Evolutionary conservation across 768 basidiomycete genomes (phyloP).

Genomic region (Fistulinella prunicolor): DNA sequence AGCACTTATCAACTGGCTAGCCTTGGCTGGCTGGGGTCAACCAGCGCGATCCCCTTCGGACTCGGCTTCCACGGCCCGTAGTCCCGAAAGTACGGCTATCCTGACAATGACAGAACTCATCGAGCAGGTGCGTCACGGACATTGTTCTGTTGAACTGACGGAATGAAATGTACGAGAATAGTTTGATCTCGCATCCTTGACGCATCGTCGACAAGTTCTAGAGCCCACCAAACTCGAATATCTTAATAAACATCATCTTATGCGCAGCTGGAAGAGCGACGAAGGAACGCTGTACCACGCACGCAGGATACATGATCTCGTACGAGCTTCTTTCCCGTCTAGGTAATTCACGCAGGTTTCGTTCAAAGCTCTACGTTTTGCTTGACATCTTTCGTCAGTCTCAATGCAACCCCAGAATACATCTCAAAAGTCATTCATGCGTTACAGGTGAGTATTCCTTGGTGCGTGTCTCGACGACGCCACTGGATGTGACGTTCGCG

Average conservation of each 20-base stretch:
- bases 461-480: not conserved
- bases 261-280: constrained; percentile 48
- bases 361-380: not conserved
- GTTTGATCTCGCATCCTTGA: constrained; percentile 77
- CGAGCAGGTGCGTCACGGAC: constrained; percentile 43
- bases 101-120: constrained; percentile 67
- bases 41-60: constrained; percentile 34
- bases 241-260: constrained; percentile 85
- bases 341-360: constrained; percentile 39
- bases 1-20: constrained; percentile 90
- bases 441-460: constrained; percentile 46
- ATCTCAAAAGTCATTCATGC: constrained; percentile 61
- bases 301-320: constrained; percentile 45
- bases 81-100: constrained; percentile 64
- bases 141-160: not conserved
- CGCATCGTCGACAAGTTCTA: constrained; percentile 80
- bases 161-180: constrained; percentile 22
- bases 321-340: constrained; percentile 56
- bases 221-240: constrained; percentile 79
- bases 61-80: constrained; percentile 31
- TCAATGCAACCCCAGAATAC: constrained; percentile 51
- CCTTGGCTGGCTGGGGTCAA: constrained; percentile 90
- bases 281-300: constrained; percentile 55
- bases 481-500: not conserved
- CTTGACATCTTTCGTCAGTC: constrained; percentile 29